Evolutionary conservation across 805 yeast genomes (phyloP).

Genomic region (Phaffomyces antillensis): DNA sequence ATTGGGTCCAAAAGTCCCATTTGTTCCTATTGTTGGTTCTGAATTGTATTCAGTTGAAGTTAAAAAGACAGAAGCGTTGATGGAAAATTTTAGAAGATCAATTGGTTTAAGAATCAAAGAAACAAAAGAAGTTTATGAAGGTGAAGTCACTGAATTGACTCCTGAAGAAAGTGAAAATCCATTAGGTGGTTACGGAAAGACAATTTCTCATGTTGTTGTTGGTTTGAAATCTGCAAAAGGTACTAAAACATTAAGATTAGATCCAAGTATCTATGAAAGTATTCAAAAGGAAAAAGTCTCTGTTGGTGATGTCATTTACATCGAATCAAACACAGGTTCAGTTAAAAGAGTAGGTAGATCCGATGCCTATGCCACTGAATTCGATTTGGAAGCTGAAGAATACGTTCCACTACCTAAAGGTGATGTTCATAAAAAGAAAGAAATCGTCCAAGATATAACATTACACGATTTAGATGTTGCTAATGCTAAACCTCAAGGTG

Average conservation of each 20-base stretch:
- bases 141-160: constrained; percentile 92
- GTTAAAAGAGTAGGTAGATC: constrained; percentile 96
- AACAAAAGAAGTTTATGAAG: constrained; percentile 96
- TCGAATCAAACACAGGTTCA: constrained; percentile 96
- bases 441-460: constrained; percentile 95
- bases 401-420: constrained; percentile 98
- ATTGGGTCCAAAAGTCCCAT: constrained; percentile 94
- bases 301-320: constrained; percentile 94
- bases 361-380: constrained; percentile 98
- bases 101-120: constrained; percentile 95
- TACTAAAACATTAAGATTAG: constrained; percentile 80
- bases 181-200: constrained; percentile 95
- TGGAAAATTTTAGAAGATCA: constrained; percentile 95
- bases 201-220: constrained; percentile 88
- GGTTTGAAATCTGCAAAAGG: constrained; percentile 92
- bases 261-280: constrained; percentile 88
- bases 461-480: constrained; percentile 95
- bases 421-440: constrained; percentile 96
- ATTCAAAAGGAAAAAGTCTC: constrained; percentile 91
- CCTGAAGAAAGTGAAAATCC: constrained; percentile 97
- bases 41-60: constrained; percentile 95
- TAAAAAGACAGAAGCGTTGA: constrained; percentile 90
- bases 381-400: constrained; percentile 97
- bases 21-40: constrained; percentile 93
- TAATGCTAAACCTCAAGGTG: constrained; percentile 93